These are phyloP conservation scores for Asterophora parasitica DNA, from an alignment of 768 basidiomycete species.

Conservation along the genomic window DNA sequence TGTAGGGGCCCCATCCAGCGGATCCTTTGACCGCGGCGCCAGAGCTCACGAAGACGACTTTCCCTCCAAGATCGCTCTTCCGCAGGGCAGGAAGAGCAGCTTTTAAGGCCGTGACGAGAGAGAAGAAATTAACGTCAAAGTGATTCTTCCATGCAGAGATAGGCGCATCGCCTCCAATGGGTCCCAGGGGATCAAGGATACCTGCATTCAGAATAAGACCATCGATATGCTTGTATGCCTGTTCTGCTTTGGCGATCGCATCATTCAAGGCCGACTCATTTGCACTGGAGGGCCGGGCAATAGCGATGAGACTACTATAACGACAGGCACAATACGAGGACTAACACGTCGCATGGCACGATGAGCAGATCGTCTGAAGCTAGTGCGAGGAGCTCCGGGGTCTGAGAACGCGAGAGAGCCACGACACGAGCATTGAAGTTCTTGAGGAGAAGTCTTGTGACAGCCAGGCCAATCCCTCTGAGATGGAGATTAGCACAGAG, in stretches of 20 bases:
- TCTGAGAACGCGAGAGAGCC: conserved; percentile 66
- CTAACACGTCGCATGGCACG: conserved; percentile 75
- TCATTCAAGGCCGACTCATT: conserved; percentile 47
- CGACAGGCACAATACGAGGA: conserved; percentile 16
- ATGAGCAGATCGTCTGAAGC: conserved; percentile 42
- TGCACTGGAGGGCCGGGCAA: conserved; percentile 46
- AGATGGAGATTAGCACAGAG: conserved; percentile 3
- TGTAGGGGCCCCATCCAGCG: conserved; percentile 78
- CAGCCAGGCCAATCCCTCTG: conserved; percentile 75
- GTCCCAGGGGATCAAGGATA: conserved; percentile 63
- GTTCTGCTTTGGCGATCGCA: conserved; percentile 50
- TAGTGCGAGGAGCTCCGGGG: conserved; percentile 60
- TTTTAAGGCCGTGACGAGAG: conserved; percentile 66
- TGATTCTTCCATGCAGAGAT: conserved; percentile 61
- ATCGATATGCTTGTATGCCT: conserved; percentile 63
- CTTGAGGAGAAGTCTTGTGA: conserved; percentile 59
- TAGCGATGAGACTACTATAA: conserved; percentile 6
- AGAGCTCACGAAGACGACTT: conserved; percentile 79
- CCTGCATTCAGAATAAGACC: conserved; percentile 85
- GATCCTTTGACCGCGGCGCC: conserved; percentile 71
- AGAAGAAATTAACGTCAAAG: conserved; percentile 89
- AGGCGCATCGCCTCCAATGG: conserved; percentile 45
- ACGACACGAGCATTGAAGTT: conserved; percentile 66
- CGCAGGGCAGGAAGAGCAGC: conserved; percentile 67
- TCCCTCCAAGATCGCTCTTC: conserved; percentile 50